A percentile compares a stretch with the other conserved stretches of the same genome.
Evolutionary conservation across 2,329 filamentous ascomycete genomes (phyloP).

Genomic region (Triangularia setosa): DNA sequence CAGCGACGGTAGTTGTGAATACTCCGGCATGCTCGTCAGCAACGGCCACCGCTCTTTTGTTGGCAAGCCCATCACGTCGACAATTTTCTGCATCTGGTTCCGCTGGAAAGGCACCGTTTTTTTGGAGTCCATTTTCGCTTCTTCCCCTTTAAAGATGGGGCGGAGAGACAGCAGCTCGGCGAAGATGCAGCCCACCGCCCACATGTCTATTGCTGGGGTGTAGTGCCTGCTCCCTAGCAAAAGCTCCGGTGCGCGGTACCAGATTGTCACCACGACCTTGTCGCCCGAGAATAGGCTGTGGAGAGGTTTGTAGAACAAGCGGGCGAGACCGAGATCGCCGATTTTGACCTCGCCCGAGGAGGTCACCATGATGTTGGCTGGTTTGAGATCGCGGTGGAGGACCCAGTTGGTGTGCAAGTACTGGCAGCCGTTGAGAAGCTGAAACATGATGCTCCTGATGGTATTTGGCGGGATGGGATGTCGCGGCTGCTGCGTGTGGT

Average conservation of each 20-base stretch:
- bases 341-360: constrained; percentile 88
- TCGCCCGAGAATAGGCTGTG: constrained; percentile 90
- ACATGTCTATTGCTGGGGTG: constrained; percentile 93
- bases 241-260: constrained; percentile 94
- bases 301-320: constrained; percentile 89
- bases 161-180: constrained; percentile 85
- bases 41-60: constrained; percentile 86
- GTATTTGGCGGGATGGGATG: constrained; percentile 85
- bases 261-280: constrained; percentile 98
- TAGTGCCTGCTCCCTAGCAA: constrained; percentile 93
- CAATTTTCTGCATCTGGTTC: constrained; percentile 98
- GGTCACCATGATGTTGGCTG: constrained; percentile 98
- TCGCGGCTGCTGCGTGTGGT: constrained; percentile 85
- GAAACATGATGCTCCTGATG: constrained; percentile 92
- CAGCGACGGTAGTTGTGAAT: constrained; percentile 60
- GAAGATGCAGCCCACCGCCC: constrained; percentile 97
- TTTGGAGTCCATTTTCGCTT: constrained; percentile 98
- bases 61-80: constrained; percentile 90
- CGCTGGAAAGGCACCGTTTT: constrained; percentile 96
- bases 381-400: constrained; percentile 92
- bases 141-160: constrained; percentile 97
- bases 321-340: constrained; percentile 86
- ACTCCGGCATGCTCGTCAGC: constrained; percentile 82
- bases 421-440: constrained; percentile 88
- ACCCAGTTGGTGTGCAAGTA: constrained; percentile 98